Percentiles rank a stretch among this genome's conserved stretches.
Conservation (phyloP, 768 basidiomycete species). For the Rhodotorula kratochvilovae region DNA sequence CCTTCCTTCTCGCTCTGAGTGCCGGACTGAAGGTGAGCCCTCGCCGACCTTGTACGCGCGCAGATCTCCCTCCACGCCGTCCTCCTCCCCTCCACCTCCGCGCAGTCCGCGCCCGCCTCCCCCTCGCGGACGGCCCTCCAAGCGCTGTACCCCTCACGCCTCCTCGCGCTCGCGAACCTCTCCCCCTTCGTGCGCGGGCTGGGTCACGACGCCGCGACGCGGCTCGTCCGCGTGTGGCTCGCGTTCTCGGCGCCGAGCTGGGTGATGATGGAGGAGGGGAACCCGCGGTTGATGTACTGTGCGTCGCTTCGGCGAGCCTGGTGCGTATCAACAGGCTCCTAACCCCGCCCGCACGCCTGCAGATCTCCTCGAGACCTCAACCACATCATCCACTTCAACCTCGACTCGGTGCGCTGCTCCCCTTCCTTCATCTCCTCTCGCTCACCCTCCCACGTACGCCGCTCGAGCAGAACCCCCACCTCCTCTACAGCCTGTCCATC, state of each 20-base stretch:
- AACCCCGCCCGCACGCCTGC: too few species aligned
- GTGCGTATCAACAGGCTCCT: too few species aligned
- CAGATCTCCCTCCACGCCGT: slow-evolving; percentile 78
- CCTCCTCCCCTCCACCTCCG: slow-evolving; percentile 64
- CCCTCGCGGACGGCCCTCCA: slow-evolving; percentile 68
- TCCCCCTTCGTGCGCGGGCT: slow-evolving; percentile 81
- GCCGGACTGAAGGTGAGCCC: too few species aligned
- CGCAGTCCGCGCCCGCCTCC: slow-evolving; percentile 54
- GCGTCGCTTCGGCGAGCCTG: slow-evolving; percentile 47
- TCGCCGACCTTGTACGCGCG: neutral
- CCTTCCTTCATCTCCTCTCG: neutral
- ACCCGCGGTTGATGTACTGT: slow-evolving; percentile 82
- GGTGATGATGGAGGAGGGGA: slow-evolving; percentile 86
- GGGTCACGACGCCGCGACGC: slow-evolving; percentile 71
- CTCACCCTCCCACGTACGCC: neutral
- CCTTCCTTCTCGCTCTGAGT: neutral
- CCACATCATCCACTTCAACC: slow-evolving; percentile 68
- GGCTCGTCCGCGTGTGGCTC: slow-evolving; percentile 79
- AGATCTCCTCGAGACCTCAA: slow-evolving; percentile 78
- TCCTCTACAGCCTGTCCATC: slow-evolving; percentile 78
- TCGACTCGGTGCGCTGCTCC: slow-evolving; percentile 48
- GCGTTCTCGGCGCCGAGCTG: slow-evolving; percentile 88
- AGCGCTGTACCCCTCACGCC: slow-evolving; percentile 83
- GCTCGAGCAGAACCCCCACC: slow-evolving; percentile 66
- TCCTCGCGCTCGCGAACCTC: slow-evolving; percentile 81